Base-by-base conservation (phyloP, 2,329 filamentous ascomycete genomes). In the Colletotrichum acutatum region DNA sequence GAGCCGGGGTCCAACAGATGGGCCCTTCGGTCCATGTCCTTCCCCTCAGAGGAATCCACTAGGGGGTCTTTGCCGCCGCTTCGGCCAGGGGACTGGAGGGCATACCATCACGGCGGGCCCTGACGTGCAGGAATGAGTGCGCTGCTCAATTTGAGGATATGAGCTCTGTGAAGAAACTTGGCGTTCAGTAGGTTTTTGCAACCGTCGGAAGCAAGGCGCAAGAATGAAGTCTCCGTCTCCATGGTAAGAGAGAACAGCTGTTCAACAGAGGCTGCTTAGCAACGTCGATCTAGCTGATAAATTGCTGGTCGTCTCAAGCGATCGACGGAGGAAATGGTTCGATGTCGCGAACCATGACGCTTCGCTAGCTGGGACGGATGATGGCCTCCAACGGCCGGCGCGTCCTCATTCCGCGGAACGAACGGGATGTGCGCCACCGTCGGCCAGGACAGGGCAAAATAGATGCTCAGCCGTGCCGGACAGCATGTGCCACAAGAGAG, bases 391-490 rank as follows among this genome's bases (percentile, higher is more conserved):
- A 57, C 60, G 16, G 7, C n/a, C 57, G 66, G 60, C 53, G 56
- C 65, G 59, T 72, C 59, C 65, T 19, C 53, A 28, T 34, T 54
- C 59, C 53, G 69, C 69, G 69, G 53, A 64, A 52, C 14, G 59
- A 4, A 69, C 26, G 65, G 65, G 34, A 68, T 42, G 66, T 53
- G 58, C 46, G 66, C 65, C 60, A 32, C 69, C 59, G 58, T 32
- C 28, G 37, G 54, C 63, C 26, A 53, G 46, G 59, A 54, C 26
- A 58, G 69, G 58, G 37, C 22, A 58, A 58, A 53, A 30, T 54
- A 59, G 53, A 54, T 22, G 28, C 24, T 24, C 26, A 53, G 42
- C 28, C 59, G 52, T 58, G 66, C 42, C 61, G 30, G 53, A 59
- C 30, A 30, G 59, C 56, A 22, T 63, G 49, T 26, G 54, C 28